Evolutionary conservation across 2,329 filamentous ascomycete genomes (phyloP), one percentile per base, ranked within the genome.

Genomic region (Aureobasidium namibiae): DNA sequence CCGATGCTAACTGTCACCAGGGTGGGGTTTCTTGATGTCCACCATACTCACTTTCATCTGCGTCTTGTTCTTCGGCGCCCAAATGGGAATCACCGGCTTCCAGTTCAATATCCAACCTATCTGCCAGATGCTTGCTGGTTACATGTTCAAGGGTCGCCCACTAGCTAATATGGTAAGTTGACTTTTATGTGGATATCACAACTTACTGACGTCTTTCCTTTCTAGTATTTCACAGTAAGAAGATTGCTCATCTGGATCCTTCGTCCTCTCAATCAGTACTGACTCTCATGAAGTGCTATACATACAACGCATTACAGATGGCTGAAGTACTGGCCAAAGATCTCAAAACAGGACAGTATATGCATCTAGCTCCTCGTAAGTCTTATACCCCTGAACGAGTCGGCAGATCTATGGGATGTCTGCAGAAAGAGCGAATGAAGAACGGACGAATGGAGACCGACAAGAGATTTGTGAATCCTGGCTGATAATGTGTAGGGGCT

Each of bases 121-220:
- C 31, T 70, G 74, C 10, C 77, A 81, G 65, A 76, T 80, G 72
- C 65, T 81, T 23, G 78, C 73, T 3, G 79, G 77, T 21, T 77
- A 79, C 34, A 68, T 81, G 59, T 71, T 75, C 56, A 77, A 73
- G 14, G 71, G 71, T 3, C 62, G 68, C 24, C 72, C 72, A 9
- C 58, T 72, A 0, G 69, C 69, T 9, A 71, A 70, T 62, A 67
- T 73, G 54, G 29, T 49, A 34, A 33, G 45, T 36, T 16, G n/a
- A n/a, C n/a, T n/a, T n/a, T n/a, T n/a, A n/a, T 36, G 3, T 6
- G 21, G 23, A 34, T 6, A 21, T 11, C 11, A 11, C 34, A 18
- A n/a, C 14, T 38, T n/a, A n/a, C n/a, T n/a, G n/a, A n/a, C n/a
- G n/a, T 16, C n/a, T 16, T 38, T 3, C 4, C 14, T 16, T 16